Conservation (phyloP, 495 filamentous ascomycete genomes). For the Poronia punctata region DNA sequence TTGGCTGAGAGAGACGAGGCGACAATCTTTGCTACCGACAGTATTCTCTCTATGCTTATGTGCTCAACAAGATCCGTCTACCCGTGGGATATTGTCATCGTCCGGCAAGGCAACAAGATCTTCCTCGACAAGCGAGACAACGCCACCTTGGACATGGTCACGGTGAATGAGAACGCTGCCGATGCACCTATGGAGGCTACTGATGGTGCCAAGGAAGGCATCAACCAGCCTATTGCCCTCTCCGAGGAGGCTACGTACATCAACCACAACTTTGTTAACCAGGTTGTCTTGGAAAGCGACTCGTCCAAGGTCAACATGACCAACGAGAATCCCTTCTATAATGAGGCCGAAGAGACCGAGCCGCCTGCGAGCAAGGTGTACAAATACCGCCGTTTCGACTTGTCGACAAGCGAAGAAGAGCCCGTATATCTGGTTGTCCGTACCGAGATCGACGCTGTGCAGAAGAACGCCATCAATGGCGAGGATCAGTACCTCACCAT, state of each 20-base stretch:
- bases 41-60: constrained; percentile 98
- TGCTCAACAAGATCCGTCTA: constrained; percentile 92
- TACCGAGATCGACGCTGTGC: constrained; percentile 90
- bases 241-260: constrained; percentile 97
- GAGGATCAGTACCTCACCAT: constrained; percentile 86
- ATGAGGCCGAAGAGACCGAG: constrained; percentile 82
- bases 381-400: constrained; percentile 95
- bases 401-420: constrained; percentile 86
- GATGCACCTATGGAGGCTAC: constrained; percentile 87
- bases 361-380: constrained; percentile 92
- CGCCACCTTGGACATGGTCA: constrained; percentile 89
- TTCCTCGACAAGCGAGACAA: constrained; percentile 97
- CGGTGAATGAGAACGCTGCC: constrained; percentile 97
- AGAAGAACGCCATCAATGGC: constrained; percentile 84
- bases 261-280: constrained; percentile 98
- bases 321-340: constrained; percentile 96
- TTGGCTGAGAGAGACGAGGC: constrained; percentile 94
- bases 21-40: constrained; percentile 94
- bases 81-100: constrained; percentile 94
- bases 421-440: constrained; percentile 87
- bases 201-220: constrained; percentile 87
- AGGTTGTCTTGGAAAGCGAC: constrained; percentile 79
- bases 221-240: constrained; percentile 85
- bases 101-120: constrained; percentile 86
- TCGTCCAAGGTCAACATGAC: constrained; percentile 69